phyloP scores from a whole-genome alignment of 1,284 basidiomycete species.

The Leccinum griseonigrum region DNA sequence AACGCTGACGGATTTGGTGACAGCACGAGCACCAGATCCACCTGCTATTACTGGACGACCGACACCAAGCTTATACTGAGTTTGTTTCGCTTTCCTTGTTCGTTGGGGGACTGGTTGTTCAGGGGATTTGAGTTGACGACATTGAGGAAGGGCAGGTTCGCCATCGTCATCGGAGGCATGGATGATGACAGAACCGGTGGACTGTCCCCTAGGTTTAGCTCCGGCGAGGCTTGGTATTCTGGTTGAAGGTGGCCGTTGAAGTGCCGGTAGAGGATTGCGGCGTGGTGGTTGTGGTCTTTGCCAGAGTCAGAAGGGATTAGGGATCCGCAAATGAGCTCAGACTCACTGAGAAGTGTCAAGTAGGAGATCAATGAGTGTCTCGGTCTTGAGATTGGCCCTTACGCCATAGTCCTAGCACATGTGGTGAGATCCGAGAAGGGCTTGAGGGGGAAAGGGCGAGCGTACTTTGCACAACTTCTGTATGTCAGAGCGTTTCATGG shows the following conservation, averaged over 20 bases:
- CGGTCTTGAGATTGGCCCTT: constrained; percentile 75
- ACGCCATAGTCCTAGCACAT: constrained; percentile 65
- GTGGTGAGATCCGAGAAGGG: constrained; percentile 21
- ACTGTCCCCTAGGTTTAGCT: constrained; percentile 36
- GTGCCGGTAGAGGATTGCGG: constrained; percentile 26
- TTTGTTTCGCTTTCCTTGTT: constrained; percentile 66
- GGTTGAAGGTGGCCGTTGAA: constrained; percentile 45
- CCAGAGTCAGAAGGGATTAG: constrained; percentile 12
- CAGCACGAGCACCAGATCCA: constrained; percentile 56
- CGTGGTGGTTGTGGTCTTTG: constrained; percentile 27
- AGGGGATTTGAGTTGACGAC: constrained; percentile 21
- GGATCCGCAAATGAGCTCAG: background rate
- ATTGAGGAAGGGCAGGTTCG: constrained; percentile 27
- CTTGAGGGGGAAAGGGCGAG: constrained; percentile 14
- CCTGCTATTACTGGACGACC: constrained; percentile 64
- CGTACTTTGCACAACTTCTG: constrained; percentile 74
- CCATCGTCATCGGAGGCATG: constrained; percentile 52
- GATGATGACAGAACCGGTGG: constrained; percentile 45
- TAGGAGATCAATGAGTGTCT: constrained; percentile 71
- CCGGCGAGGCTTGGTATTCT: constrained; percentile 36
- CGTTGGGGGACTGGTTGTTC: constrained; percentile 36
- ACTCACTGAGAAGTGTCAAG: constrained; percentile 51
- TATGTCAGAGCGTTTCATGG: constrained; percentile 67
- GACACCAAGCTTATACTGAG: constrained; percentile 67
- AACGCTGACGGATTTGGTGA: constrained; percentile 58